These are phyloP conservation scores for Debaryomycetaceae sp. DNA, from an alignment of 1,139 yeast species.

Conservation along the genomic window DNA sequence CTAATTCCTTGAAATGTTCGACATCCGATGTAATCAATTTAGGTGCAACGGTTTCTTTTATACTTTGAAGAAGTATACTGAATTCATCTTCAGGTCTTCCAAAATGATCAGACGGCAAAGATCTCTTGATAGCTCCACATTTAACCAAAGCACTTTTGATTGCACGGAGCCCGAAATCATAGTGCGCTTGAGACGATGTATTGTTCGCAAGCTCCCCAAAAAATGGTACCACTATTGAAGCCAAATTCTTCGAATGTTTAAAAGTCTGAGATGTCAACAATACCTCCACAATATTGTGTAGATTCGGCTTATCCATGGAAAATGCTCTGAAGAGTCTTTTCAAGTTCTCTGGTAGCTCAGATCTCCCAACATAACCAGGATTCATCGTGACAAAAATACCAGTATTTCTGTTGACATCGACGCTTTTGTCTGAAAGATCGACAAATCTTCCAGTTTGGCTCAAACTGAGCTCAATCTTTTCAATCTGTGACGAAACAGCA, in stretches of 20 bases:
- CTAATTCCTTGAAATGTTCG: slow-evolving; percentile 27
- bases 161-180: slow-evolving; percentile 88
- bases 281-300: slow-evolving; percentile 65
- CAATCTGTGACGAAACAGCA: slow-evolving; percentile 83
- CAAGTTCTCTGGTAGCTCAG: slow-evolving; percentile 80
- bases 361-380: slow-evolving; percentile 84
- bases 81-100: slow-evolving; percentile 26
- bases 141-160: slow-evolving; percentile 61
- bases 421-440: slow-evolving; percentile 47
- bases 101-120: slow-evolving; percentile 4
- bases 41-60: slow-evolving; percentile 62
- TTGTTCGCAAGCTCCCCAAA: slow-evolving; percentile 39
- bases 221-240: slow-evolving; percentile 53
- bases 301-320: slow-evolving; percentile 74
- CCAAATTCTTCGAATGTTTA: slow-evolving; percentile 40
- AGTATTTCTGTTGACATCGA: slow-evolving; percentile 48
- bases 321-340: slow-evolving; percentile 75
- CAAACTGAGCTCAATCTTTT: slow-evolving; percentile 60
- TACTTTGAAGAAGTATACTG: slow-evolving; percentile 46
- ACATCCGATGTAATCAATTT: slow-evolving; percentile 57
- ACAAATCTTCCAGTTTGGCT: slow-evolving; percentile 19
- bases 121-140: slow-evolving; percentile 52
- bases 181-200: slow-evolving; percentile 63
- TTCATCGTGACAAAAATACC: slow-evolving; percentile 91
- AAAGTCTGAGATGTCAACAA: slow-evolving; percentile 75